Evolutionary conservation across 192 early-diverging fungal species (phyloP).

Genomic region (Gryganskiella cystojenkinii): DNA sequence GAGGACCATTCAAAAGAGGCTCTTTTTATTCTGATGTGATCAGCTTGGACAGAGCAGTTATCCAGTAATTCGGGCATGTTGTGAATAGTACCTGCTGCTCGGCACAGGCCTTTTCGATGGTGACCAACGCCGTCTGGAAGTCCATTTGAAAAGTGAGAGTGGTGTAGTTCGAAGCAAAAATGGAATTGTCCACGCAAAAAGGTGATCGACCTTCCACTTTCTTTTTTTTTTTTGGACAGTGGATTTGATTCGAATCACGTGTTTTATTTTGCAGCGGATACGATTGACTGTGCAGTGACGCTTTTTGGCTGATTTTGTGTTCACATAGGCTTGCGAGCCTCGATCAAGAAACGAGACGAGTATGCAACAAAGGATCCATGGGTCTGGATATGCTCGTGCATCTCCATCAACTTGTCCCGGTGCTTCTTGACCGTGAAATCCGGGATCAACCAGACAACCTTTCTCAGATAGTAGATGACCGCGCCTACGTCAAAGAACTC

Average conservation of each 20-base stretch:
- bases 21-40: too few relatives aligned
- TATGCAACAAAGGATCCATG: conserved; percentile 31
- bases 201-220: not conserved
- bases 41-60: too few relatives aligned
- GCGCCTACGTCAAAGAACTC: conserved; percentile 49
- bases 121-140: conserved; percentile 45
- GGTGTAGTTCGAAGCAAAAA: too few relatives aligned
- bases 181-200: too few relatives aligned
- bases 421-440: conserved; percentile 47
- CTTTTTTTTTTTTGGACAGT: not conserved
- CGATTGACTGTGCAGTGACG: too few relatives aligned
- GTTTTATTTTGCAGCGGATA: too few relatives aligned
- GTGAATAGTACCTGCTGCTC: conserved; percentile 58
- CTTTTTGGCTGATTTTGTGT: too few relatives aligned
- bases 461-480: conserved; percentile 38
- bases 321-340: conserved; percentile 24
- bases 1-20: too few relatives aligned
- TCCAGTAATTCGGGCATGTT: too few relatives aligned
- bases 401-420: conserved; percentile 22
- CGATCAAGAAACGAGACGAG: conserved; percentile 35
- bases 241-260: too few relatives aligned
- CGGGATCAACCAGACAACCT: conserved; percentile 32
- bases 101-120: conserved; percentile 65
- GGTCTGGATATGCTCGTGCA: conserved; percentile 36
- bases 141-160: too few relatives aligned